Evolutionary conservation across 192 early-diverging fungal genomes (phyloP), one percentile per base, ranked within the genome.

Genomic region (Rhizophagus clarus): DNA sequence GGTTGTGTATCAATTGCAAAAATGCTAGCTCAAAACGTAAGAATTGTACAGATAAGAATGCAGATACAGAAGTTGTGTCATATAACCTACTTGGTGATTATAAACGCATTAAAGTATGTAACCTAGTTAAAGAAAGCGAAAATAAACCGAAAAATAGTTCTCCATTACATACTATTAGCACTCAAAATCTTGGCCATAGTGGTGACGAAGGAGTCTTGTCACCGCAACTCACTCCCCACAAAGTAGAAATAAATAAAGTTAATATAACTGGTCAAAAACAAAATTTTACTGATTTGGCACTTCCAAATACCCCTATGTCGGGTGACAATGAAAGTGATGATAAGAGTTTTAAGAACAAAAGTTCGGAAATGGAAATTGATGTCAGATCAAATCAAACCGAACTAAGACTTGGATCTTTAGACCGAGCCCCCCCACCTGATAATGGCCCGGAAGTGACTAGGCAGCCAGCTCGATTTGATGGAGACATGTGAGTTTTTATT

Each of bases 401-500:
- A 24, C 31, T 22, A 70, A 70, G 20, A 32, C 4, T 51, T 29
- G 49, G 45, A 29, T 11, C 4, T 47, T 74, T 51, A 31, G 72
- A 74, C 32, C 72, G 72, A 56, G 47, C 45, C 15, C 72, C 72
- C 17, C 72, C 74, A 42, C 17, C 74, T 0, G 74, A 76, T 63
- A 60, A 61, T 31, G 77, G 67, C 9, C 77, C 77, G 9, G 77
- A 79, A 24, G 77, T 63, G 2, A 45, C 77, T 9, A 66, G 49
- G 56, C 77, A 79, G 17, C 77, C 77, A 2, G 47, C 77, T 7
- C 22, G 77, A 1, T 79, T 79, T 47, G 77, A 79, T 4, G 67
- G 77, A 32, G 77, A 79, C 3, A 79, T 79, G 77, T 79, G 37
- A 56, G 77, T 79, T 64, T 24, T 76, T 37, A 4, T 22, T 42